These are phyloP conservation scores for Mycena alexandri DNA, from an alignment of 768 basidiomycete genomes.

Conservation along the genomic window DNA sequence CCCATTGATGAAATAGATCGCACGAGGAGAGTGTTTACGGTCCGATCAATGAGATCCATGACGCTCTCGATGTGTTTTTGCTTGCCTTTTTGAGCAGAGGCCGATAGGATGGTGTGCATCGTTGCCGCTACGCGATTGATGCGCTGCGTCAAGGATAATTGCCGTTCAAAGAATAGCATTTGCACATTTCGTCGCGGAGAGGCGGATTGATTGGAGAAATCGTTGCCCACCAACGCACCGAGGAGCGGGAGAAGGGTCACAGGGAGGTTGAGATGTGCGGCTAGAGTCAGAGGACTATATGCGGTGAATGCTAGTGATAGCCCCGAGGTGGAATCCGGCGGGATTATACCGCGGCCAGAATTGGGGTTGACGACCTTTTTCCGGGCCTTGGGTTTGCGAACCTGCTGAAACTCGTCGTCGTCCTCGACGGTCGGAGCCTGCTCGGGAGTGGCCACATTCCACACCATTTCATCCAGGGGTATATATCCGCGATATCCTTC, in stretches of 20 bases:
- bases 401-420: slow-evolving; percentile 68
- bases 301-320: slow-evolving; percentile 66
- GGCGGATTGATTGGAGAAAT: slow-evolving; percentile 71
- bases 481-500: slow-evolving; percentile 86
- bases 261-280: slow-evolving; percentile 75
- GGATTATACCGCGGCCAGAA: slow-evolving; percentile 60
- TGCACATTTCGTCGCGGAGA: slow-evolving; percentile 65
- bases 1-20: slow-evolving; percentile 63
- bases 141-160: slow-evolving; percentile 69
- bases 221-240: slow-evolving; percentile 85
- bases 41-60: slow-evolving; percentile 81
- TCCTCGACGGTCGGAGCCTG: slow-evolving; percentile 41
- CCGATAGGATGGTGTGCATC: slow-evolving; percentile 66
- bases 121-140: slow-evolving; percentile 74
- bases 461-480: slow-evolving; percentile 81
- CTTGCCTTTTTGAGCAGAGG: slow-evolving; percentile 61
- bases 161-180: slow-evolving; percentile 76
- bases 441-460: slow-evolving; percentile 56
- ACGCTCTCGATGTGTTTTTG: slow-evolving; percentile 72
- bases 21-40: slow-evolving; percentile 69
- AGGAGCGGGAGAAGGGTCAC: slow-evolving; percentile 80
- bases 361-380: slow-evolving; percentile 51
- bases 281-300: slow-evolving; percentile 73
- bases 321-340: slow-evolving; percentile 61
- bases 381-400: slow-evolving; percentile 65